phyloP scores from a whole-genome alignment of 306 rosid species.

The Purshia tridentata region DNA sequence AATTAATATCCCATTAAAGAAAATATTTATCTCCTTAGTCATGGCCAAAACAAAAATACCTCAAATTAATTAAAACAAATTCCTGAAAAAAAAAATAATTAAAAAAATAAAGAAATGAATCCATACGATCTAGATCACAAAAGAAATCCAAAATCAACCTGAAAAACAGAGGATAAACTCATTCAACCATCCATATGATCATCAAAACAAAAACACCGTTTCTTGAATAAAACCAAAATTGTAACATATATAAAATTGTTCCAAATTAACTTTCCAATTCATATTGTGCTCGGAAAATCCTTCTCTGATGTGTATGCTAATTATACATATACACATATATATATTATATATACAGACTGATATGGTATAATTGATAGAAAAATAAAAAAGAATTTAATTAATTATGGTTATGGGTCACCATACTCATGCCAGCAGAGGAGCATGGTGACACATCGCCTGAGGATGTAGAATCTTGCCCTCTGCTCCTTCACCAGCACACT shows the following conservation, averaged over 20 bases:
- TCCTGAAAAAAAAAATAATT: not conserved
- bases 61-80: not conserved
- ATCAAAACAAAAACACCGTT: too few species aligned
- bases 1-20: not conserved
- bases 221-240: not conserved
- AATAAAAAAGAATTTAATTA: not conserved
- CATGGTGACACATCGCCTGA: conserved; percentile 73
- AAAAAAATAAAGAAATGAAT: not conserved
- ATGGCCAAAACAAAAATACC: not conserved
- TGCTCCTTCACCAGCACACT: conserved; percentile 62
- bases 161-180: not conserved
- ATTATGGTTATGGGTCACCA: conserved; percentile 40
- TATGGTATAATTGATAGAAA: not conserved
- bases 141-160: not conserved
- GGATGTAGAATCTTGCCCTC: conserved; percentile 71
- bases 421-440: conserved; percentile 68
- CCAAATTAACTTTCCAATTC: not conserved
- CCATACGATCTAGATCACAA: not conserved
- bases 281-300: not conserved
- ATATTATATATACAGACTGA: not conserved
- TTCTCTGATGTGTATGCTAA: conserved; percentile 1
- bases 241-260: not conserved
- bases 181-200: not conserved
- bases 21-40: not conserved
- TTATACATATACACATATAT: not conserved